Percentiles rank a stretch among this genome's conserved stretches.
Conservation (phyloP, 2,329 filamentous ascomycete species). For the Simplicillium sp. region DNA sequence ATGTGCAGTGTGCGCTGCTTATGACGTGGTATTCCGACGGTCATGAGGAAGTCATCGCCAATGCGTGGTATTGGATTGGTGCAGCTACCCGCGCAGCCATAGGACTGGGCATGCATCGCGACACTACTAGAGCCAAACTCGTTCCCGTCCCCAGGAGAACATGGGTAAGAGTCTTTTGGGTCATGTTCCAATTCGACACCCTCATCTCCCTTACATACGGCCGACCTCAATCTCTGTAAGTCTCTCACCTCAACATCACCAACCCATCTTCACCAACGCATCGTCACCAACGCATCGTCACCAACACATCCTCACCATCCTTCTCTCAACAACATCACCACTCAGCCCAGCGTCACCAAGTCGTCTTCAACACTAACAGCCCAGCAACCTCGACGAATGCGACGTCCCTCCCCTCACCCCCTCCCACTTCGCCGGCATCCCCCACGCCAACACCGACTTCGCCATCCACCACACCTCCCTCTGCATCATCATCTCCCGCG, state of each 20-base stretch:
- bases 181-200: conserved; percentile 28
- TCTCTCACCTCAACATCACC: conserved; percentile 1
- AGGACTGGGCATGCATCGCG: conserved; percentile 42
- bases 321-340: too few relatives aligned
- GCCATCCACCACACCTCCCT: conserved; percentile 38
- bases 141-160: conserved; percentile 20
- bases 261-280: not conserved
- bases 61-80: conserved; percentile 43
- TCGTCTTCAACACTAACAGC: too few relatives aligned
- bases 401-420: conserved; percentile 34
- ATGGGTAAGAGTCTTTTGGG: conserved; percentile 30
- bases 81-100: conserved; percentile 40
- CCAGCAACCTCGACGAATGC: conserved; percentile 36
- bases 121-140: conserved; percentile 18
- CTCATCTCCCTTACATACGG: conserved; percentile 31
- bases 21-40: conserved; percentile 47
- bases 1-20: conserved; percentile 44
- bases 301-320: too few relatives aligned
- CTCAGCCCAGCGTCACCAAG: too few relatives aligned
- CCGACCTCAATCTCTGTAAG: conserved; percentile 37
- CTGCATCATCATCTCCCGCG: conserved; percentile 37
- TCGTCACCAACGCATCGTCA: not conserved
- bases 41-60: conserved; percentile 43
- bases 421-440: conserved; percentile 32
- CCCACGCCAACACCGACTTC: conserved; percentile 28